Base-by-base conservation (phyloP, 352 stramenopile genomes). In the Vaucheria bursata region DNA sequence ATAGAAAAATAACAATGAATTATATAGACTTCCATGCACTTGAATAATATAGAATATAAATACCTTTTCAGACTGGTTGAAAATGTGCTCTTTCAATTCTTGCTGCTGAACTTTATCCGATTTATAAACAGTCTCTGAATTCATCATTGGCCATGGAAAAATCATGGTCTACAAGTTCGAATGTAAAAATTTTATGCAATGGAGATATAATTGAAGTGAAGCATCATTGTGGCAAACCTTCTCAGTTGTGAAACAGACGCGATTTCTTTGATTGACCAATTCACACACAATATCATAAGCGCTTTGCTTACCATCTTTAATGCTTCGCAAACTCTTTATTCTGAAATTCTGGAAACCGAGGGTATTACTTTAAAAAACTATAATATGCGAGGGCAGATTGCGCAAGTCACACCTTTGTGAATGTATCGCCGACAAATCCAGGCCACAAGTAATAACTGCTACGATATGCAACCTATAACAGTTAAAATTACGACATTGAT, bases 181-280 rank as follows among this genome's bases (percentile, higher is more conserved):
- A 59, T 59, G 25, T 25, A 59, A 12, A 59, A 59, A 18, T 18
- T 7, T 8, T 68, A 68, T 68, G 53, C 31, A 31, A 68, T 7
- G 31, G 8, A 34, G 2, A 8, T 68, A 68, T 68, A 34, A 34
- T 34, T 37, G 12, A 12, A 59, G 45, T 59, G 29, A 89, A n/a
- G n/a, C n/a, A n/a, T n/a, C n/a, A n/a, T n/a, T n/a, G n/a, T n/a
- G n/a, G 82, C 5, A 77, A 76, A 68, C 59, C 77, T 90, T 91
- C 65, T 91, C 88, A 12, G 86, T 85, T 50, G 82, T 85, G 79
- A 91, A 89, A 68, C 87, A 89, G 7, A 90, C 72, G 37, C 87
- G 75, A n/a, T 84, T 86, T 39, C 86, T 76, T 83, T 91, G 88
- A 74, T 91, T 91, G 37, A 88, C 84, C 1, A 91, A 71, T 72